Percentiles rank a stretch among this genome's conserved stretches.
Evolutionary conservation across 305 asterid species (phyloP).

Genomic region (Striga hermonthica): DNA sequence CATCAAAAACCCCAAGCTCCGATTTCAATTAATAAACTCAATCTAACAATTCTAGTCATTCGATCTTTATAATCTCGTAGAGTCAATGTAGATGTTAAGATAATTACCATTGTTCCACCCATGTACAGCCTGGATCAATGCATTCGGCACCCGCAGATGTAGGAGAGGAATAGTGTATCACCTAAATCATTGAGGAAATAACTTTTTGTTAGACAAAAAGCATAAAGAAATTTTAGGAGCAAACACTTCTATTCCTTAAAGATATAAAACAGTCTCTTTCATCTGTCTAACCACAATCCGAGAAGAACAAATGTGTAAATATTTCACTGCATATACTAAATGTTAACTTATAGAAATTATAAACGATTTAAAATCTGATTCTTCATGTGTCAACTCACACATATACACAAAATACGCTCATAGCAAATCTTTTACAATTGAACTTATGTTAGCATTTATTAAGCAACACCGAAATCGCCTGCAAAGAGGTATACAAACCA

Average conservation of each 20-base stretch:
- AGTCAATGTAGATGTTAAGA: slow-evolving; percentile 21
- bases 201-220: slow-evolving; percentile 34
- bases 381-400: not conserved
- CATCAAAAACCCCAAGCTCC: slow-evolving; percentile 17
- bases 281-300: slow-evolving; percentile 14
- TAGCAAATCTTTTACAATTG: not conserved
- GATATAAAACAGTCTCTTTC: slow-evolving; percentile 18
- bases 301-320: not conserved
- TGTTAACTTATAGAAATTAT: slow-evolving; percentile 8
- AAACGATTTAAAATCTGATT: slow-evolving; percentile 4
- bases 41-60: slow-evolving; percentile 1
- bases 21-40: slow-evolving; percentile 21
- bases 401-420: not conserved
- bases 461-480: not conserved
- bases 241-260: slow-evolving; percentile 19
- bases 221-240: slow-evolving; percentile 17
- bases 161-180: slow-evolving; percentile 78
- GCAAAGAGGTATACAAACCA: too few relatives aligned
- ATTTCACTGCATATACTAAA: slow-evolving; percentile 1
- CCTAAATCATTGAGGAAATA: slow-evolving; percentile 49
- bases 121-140: slow-evolving; percentile 83
- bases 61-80: slow-evolving; percentile 6
- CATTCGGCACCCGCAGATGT: slow-evolving; percentile 98
- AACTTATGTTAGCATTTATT: slow-evolving; percentile 5
- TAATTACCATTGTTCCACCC: slow-evolving; percentile 95